phyloP scores from a whole-genome alignment of 2,329 filamentous ascomycete species.

The Calycina herbarum region DNA sequence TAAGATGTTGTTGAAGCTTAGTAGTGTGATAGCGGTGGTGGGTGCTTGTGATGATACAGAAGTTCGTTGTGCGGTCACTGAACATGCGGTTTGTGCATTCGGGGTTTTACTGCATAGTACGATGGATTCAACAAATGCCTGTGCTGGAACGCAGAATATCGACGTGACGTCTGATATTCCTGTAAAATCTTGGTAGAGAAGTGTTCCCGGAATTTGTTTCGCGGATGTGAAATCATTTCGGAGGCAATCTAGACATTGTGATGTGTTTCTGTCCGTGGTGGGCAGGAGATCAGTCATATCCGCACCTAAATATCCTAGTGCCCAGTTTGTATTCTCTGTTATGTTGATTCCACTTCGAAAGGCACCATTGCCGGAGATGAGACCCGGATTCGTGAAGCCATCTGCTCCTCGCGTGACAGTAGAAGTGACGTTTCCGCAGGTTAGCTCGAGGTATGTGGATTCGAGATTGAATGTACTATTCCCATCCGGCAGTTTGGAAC shows the following conservation, averaged over 20 bases:
- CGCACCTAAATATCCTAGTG: constrained; percentile 27
- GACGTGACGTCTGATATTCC: constrained; percentile 26
- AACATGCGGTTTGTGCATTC: constrained; percentile 14
- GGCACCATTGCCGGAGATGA: constrained; percentile 24
- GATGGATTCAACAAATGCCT: constrained; percentile 27
- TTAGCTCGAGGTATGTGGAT: constrained; percentile 26
- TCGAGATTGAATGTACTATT: constrained; percentile 27
- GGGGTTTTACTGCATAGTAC: constrained; percentile 20
- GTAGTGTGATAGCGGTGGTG: constrained; percentile 18
- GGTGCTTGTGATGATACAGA: constrained; percentile 22
- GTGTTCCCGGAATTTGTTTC: constrained; percentile 19
- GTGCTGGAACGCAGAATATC: constrained; percentile 27
- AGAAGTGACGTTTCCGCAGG: constrained; percentile 24
- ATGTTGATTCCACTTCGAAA: constrained; percentile 23
- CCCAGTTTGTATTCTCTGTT: constrained; percentile 21
- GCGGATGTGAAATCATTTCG: constrained; percentile 13
- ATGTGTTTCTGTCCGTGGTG: constrained; percentile 9
- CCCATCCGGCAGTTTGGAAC: constrained; percentile 15
- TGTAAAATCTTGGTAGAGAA: constrained; percentile 30
- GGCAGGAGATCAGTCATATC: constrained; percentile 20
- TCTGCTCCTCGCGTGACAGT: constrained; percentile 13
- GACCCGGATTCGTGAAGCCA: constrained; percentile 23
- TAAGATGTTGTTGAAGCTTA: constrained; percentile 21
- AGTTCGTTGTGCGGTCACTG: constrained; percentile 22
- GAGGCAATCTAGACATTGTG: constrained; percentile 24